Conservation (phyloP, 2,329 filamentous ascomycete genomes). For the Fusarium dlaminii region DNA sequence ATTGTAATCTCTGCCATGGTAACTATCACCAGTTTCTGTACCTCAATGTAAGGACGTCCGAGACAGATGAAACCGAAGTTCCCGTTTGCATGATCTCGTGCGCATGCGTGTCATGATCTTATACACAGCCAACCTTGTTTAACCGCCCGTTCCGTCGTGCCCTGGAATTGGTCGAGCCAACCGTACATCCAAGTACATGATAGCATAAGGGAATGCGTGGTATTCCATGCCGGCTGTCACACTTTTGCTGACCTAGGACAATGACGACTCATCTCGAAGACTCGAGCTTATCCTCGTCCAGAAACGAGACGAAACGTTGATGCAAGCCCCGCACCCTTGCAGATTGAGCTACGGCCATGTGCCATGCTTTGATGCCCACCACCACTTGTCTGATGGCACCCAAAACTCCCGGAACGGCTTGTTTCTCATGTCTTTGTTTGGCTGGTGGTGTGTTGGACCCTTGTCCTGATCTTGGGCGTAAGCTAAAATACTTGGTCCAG, state of each 20-base stretch:
- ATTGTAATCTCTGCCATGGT: neutral
- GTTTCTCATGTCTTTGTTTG: constrained; percentile 13
- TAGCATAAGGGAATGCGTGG: neutral
- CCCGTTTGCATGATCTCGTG: constrained; percentile 31
- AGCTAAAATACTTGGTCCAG: constrained; percentile 5
- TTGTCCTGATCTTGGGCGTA: neutral
- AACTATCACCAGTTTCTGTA: neutral
- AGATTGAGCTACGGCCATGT: constrained; percentile 37
- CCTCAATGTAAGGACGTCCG: neutral
- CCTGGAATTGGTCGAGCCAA: constrained; percentile 8
- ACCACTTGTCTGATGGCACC: constrained; percentile 12
- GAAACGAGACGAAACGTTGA: constrained; percentile 34
- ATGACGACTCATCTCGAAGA: constrained; percentile 19
- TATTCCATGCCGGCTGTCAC: constrained; percentile 8
- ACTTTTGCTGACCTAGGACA: constrained; percentile 12
- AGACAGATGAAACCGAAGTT: constrained; percentile 9
- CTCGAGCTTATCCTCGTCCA: constrained; percentile 7
- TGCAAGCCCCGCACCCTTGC: constrained; percentile 39
- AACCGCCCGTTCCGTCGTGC: constrained; percentile 12
- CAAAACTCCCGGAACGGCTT: constrained; percentile 15
- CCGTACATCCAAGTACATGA: neutral
- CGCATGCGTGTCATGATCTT: constrained; percentile 26
- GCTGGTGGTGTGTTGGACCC: constrained; percentile 31
- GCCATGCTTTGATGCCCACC: constrained; percentile 19
- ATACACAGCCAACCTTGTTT: constrained; percentile 18